Evolutionary conservation across 2,329 filamentous ascomycete genomes (phyloP), one percentile per base, ranked within the genome.

Genomic region (Verticillium nonalfalfae): DNA sequence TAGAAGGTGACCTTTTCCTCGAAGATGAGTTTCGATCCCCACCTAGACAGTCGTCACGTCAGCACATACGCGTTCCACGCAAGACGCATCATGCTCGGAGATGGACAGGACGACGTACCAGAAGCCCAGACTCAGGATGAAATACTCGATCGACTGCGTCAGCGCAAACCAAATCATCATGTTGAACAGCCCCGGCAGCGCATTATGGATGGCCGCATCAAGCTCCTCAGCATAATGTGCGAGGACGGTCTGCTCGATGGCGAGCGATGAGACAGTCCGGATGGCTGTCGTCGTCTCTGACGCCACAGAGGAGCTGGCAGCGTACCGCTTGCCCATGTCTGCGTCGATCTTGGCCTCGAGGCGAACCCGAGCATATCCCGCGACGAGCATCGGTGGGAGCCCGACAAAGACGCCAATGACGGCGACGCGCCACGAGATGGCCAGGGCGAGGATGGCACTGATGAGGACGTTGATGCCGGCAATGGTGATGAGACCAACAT

Each of bases 351-450:
- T 55, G 7, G 60, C 39, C 54, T 66, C 64, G 50, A 63, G 63
- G 31, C 63, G 57, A 14, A 66, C 59, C 33, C 64, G 60, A 54
- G 60, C 61, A 59, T 63, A 66, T 50, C 63, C 63, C 26, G 64
- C 63, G 1, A 59, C 56, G 15, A 66, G 50, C 52, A 66, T 70
- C 18, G 68, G 68, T 54, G 61, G 64, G 35, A 61, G 62, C 11
- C 38, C 59, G 0, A 57, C 60, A 11, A 71, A 72, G 55, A 73
- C 64, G 38, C 72, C 72, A 9, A 69, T 60, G 38, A 78, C 72
- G 2, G 74, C 74, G 34, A 78, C 68, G 68, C 76, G 77, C 75
- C 75, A 78, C 31, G 75, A 75, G 33, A 77, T 69, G 34, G 70
- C 66, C 33, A 77, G 69, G 4, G 72, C 70, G 18, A 77, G 61